phyloP scores from a whole-genome alignment of 2,329 filamentous ascomycete species.

The Fusarium scirpi region DNA sequence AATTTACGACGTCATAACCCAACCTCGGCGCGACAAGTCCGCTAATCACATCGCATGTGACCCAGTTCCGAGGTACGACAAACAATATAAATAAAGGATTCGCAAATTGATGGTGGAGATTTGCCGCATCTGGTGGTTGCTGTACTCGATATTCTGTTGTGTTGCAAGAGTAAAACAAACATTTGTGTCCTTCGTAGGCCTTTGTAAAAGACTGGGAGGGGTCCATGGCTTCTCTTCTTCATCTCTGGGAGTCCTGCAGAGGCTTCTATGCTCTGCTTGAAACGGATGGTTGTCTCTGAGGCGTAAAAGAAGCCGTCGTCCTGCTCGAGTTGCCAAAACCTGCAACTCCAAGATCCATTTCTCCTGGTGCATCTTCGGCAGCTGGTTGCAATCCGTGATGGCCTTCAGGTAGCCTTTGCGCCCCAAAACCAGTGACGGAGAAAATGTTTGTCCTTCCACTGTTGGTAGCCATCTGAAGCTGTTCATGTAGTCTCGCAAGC shows the following conservation, averaged over 20 bases:
- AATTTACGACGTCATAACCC: conserved; percentile 39
- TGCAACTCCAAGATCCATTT: conserved; percentile 62
- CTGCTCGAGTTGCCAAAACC: conserved; percentile 54
- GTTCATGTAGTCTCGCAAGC: conserved; percentile 71
- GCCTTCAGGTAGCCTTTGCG: conserved; percentile 65
- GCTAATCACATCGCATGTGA: conserved; percentile 34
- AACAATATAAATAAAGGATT: not conserved
- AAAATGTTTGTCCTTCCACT: conserved; percentile 75
- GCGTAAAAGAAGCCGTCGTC: conserved; percentile 59
- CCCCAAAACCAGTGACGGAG: conserved; percentile 67
- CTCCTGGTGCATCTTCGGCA: conserved; percentile 68
- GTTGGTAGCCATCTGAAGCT: conserved; percentile 74
- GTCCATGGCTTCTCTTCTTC: not conserved
- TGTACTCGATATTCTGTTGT: not conserved
- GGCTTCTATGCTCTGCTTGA: conserved; percentile 58
- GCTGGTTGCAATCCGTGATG: conserved; percentile 60
- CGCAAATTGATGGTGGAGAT: not conserved
- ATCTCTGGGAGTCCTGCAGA: not conserved
- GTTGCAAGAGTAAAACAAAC: not conserved
- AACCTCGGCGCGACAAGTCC: conserved; percentile 26
- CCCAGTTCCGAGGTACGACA: conserved; percentile 25
- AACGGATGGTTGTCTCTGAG: conserved; percentile 61
- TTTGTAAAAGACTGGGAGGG: not conserved
- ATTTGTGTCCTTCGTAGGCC: not conserved
- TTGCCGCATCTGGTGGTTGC: not conserved